Evolutionary conservation across 2,329 filamentous ascomycete genomes (phyloP).

Genomic region (Dryadomyces quercus-mongolicae): DNA sequence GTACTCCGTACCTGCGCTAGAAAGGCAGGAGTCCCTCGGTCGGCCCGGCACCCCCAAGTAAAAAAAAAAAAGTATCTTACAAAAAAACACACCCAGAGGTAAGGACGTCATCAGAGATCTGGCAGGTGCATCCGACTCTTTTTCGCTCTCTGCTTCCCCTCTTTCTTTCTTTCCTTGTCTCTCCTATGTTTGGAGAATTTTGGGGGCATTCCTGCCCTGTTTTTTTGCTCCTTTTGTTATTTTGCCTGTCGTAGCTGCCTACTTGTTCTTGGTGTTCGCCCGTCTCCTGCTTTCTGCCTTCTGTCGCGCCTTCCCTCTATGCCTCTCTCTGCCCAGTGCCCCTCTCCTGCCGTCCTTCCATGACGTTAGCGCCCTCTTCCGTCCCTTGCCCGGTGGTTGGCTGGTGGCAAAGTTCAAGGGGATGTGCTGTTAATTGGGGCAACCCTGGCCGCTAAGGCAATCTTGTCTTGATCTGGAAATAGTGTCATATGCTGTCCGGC

Average conservation of each 20-base stretch:
- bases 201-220: neutral
- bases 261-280: neutral
- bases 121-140: neutral
- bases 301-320: neutral
- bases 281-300: neutral
- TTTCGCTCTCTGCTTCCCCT: neutral
- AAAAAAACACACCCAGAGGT: neutral
- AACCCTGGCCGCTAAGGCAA: neutral
- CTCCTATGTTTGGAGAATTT: neutral
- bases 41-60: neutral
- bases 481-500: neutral
- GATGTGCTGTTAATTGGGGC: neutral
- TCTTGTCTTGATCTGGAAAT: conserved; percentile 1
- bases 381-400: neutral
- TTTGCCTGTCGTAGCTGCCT: neutral
- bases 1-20: conserved; percentile 4
- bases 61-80: neutral
- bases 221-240: neutral
- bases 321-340: neutral
- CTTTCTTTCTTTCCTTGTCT: neutral
- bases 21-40: neutral
- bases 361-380: neutral
- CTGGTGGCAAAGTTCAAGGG: conserved; percentile 1
- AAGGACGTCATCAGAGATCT: neutral
- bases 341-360: neutral